Evolutionary conservation across 2,329 filamentous ascomycete genomes (phyloP).

Genomic region (Aspergillus sp.): DNA sequence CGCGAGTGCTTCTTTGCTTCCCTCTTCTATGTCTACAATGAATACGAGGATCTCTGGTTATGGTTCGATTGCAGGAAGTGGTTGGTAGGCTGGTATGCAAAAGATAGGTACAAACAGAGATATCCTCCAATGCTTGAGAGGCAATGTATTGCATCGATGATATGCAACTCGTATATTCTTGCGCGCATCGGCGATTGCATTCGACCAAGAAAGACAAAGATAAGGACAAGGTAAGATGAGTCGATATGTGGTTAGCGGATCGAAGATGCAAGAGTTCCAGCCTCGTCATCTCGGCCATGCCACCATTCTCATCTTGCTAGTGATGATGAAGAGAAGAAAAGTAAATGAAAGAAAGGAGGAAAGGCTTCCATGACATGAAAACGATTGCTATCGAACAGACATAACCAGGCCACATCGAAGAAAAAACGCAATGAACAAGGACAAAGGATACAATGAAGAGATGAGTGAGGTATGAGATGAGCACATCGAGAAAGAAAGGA

Average conservation of each 20-base stretch:
- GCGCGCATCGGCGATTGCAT: no score
- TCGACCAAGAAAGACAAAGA: background rate
- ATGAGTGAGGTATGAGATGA: slow-evolving; percentile 6
- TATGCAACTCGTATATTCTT: no score
- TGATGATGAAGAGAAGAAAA: background rate
- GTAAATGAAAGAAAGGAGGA: background rate
- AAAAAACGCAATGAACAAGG: background rate
- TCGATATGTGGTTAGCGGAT: background rate
- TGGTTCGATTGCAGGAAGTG: no score
- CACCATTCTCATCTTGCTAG: background rate
- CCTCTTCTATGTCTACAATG: slow-evolving; percentile 1
- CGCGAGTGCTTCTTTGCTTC: slow-evolving; percentile 1
- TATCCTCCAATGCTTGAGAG: background rate
- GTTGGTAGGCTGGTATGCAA: background rate
- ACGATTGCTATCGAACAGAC: slow-evolving; percentile 4
- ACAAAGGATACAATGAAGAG: background rate
- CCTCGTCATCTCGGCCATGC: slow-evolving; percentile 13
- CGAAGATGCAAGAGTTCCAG: slow-evolving; percentile 17
- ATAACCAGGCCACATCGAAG: background rate
- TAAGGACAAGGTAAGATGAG: background rate
- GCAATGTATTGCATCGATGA: background rate
- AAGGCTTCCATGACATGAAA: background rate
- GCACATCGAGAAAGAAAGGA: background rate
- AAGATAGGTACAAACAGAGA: background rate
- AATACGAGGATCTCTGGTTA: background rate